A percentile compares a stretch with the other conserved stretches of the same genome.
Conservation (phyloP, 2,329 filamentous ascomycete species). For the Biscogniauxia mediterranea region DNA sequence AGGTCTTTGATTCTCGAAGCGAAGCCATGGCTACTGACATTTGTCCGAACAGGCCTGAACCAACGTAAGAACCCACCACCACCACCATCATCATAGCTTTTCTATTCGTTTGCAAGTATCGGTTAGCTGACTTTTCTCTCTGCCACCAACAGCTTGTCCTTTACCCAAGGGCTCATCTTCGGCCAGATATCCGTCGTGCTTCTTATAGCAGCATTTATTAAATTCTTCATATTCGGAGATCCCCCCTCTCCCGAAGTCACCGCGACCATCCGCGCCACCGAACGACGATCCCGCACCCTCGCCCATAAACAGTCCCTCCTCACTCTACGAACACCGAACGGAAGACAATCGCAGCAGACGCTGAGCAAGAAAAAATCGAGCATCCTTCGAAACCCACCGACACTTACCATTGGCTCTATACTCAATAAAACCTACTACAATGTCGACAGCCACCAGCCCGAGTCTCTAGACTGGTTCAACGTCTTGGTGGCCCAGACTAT, state of each 20-base stretch:
- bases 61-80: constrained; percentile 27
- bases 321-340: constrained; percentile 51
- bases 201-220: constrained; percentile 91
- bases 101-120: constrained; percentile 7
- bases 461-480: constrained; percentile 98
- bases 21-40: constrained; percentile 29
- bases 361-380: constrained; percentile 67
- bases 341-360: constrained; percentile 38
- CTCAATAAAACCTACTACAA: constrained; percentile 98
- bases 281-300: constrained; percentile 70
- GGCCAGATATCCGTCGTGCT: constrained; percentile 92
- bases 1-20: constrained; percentile 10
- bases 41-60: constrained; percentile 35
- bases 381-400: constrained; percentile 69
- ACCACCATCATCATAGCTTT: not conserved
- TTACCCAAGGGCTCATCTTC: constrained; percentile 89
- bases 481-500: constrained; percentile 95
- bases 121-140: constrained; percentile 20
- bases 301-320: constrained; percentile 75
- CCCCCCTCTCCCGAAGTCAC: constrained; percentile 80
- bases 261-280: constrained; percentile 70
- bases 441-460: constrained; percentile 90
- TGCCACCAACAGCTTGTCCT: constrained; percentile 63
- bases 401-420: constrained; percentile 88
- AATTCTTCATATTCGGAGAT: constrained; percentile 99